A percentile compares a stretch with the other conserved stretches of the same genome.
Evolutionary conservation across 495 filamentous ascomycete genomes (phyloP).

Genomic region (Talaromyces ruber): DNA sequence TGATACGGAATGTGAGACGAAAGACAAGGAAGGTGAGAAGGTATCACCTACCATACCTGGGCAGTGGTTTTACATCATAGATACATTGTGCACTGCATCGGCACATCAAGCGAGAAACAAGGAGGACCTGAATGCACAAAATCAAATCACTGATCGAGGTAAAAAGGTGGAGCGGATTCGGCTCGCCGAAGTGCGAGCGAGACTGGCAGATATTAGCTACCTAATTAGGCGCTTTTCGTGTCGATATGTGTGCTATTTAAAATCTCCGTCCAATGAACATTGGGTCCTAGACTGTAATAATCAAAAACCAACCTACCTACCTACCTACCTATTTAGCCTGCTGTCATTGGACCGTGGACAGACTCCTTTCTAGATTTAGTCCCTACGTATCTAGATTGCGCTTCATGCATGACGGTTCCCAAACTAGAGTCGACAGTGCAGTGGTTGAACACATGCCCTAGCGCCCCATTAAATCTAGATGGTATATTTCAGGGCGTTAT

Average conservation of each 20-base stretch:
- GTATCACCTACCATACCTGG: background rate
- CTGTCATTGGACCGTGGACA: background rate
- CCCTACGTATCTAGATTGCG: background rate
- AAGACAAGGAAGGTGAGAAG: background rate
- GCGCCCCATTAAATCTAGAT: background rate
- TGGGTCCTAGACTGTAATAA: background rate
- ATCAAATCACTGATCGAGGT: background rate
- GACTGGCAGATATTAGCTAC: background rate
- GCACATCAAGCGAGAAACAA: background rate
- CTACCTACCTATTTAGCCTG: background rate
- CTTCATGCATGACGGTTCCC: background rate
- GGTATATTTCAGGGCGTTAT: background rate
- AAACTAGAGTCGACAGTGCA: background rate
- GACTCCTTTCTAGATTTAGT: background rate
- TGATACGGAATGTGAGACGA: background rate
- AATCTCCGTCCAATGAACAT: background rate
- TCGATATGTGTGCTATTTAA: background rate
- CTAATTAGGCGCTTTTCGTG: background rate
- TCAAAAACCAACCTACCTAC: background rate
- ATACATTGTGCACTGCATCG: background rate
- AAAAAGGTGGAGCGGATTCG: background rate
- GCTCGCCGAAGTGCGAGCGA: background rate
- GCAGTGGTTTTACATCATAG: background rate
- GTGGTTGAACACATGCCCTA: background rate
- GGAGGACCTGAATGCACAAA: background rate